These are phyloP conservation scores for Erodium texanum DNA, from an alignment of 441 rosid species.

Conservation along the genomic window DNA sequence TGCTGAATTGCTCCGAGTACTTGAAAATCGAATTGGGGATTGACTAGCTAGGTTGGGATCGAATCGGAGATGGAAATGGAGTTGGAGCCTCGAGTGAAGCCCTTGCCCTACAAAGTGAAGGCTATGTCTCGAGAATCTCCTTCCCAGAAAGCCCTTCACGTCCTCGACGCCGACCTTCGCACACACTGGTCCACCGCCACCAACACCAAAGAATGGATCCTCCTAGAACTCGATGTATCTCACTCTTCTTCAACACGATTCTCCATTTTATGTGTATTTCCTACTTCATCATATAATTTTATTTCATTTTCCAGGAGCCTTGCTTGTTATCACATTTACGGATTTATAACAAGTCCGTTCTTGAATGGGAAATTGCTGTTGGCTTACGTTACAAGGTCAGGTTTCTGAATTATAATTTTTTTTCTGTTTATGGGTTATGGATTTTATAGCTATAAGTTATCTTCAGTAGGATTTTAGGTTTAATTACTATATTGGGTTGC, in stretches of 20 bases:
- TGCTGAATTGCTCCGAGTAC: not conserved
- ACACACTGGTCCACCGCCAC: conserved; percentile 82
- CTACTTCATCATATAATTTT: not conserved
- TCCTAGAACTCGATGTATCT: conserved; percentile 67
- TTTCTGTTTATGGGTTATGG: not conserved
- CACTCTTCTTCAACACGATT: conserved; percentile 1
- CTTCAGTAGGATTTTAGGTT: conserved; percentile 3
- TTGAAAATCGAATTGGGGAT: conserved; percentile 4
- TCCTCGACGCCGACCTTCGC: conserved; percentile 78
- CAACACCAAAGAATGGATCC: conserved; percentile 83
- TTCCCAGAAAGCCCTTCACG: conserved; percentile 61
- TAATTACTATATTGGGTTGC: not conserved
- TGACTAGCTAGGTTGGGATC: not conserved
- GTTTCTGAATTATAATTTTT: not conserved
- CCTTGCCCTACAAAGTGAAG: conserved; percentile 64
- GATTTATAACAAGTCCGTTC: conserved; percentile 78
- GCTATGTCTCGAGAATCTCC: conserved; percentile 71
- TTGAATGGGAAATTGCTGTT: conserved; percentile 85
- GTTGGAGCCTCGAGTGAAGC: conserved; percentile 63
- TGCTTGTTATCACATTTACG: conserved; percentile 66
- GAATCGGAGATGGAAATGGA: conserved; percentile 49
- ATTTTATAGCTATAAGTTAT: not conserved
- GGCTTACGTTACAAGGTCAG: conserved; percentile 74
- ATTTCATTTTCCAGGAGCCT: conserved; percentile 52
- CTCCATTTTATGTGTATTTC: not conserved